Conservation (phyloP, 192 early-diverging fungal genomes). For the Coemansia interrupta region DNA sequence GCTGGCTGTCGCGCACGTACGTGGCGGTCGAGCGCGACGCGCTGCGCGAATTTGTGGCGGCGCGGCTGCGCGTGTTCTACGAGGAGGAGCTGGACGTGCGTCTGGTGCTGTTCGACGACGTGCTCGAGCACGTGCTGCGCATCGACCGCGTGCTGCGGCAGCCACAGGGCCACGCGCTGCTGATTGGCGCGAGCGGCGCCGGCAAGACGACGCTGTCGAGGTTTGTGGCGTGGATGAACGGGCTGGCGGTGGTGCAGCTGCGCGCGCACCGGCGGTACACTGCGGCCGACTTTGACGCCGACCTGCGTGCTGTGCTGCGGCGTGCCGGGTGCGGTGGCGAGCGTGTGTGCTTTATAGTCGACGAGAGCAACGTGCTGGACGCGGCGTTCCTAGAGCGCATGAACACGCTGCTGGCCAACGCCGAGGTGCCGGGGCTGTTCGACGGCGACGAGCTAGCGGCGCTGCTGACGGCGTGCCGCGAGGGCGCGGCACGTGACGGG, state of each 20-base stretch:
- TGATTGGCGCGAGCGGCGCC: conserved; percentile 95
- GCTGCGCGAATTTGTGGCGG: conserved; percentile 88
- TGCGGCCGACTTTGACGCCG: conserved; percentile 97
- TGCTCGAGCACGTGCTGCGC: conserved; percentile 93
- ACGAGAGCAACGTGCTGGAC: conserved; percentile 96
- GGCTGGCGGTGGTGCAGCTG: conserved; percentile 91
- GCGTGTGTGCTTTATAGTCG: conserved; percentile 96
- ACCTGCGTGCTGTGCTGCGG: conserved; percentile 83
- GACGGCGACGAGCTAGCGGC: conserved; percentile 96
- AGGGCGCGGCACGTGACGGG: conserved; percentile 90
- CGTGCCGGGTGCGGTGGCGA: conserved; percentile 95
- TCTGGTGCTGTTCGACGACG: conserved; percentile 96
- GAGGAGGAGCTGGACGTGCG: conserved; percentile 99
- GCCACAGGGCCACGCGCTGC: conserved; percentile 93
- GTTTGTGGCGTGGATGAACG: conserved; percentile 99
- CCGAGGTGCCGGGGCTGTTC: conserved; percentile 97
- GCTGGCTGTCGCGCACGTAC: conserved; percentile 95
- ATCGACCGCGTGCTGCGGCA: conserved; percentile 99
- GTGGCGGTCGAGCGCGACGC: conserved; percentile 82
- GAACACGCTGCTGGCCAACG: conserved; percentile 98
- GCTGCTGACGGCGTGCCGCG: conserved; percentile 91
- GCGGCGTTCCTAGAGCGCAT: conserved; percentile 98
- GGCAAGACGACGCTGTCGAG: conserved; percentile 98
- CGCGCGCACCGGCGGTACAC: conserved; percentile 97
- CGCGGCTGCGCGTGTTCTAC: conserved; percentile 95